Evolutionary conservation across 164 flowering plant species (phyloP), one percentile per base, ranked within the genome.

Genomic region (Akebia trifoliata): DNA sequence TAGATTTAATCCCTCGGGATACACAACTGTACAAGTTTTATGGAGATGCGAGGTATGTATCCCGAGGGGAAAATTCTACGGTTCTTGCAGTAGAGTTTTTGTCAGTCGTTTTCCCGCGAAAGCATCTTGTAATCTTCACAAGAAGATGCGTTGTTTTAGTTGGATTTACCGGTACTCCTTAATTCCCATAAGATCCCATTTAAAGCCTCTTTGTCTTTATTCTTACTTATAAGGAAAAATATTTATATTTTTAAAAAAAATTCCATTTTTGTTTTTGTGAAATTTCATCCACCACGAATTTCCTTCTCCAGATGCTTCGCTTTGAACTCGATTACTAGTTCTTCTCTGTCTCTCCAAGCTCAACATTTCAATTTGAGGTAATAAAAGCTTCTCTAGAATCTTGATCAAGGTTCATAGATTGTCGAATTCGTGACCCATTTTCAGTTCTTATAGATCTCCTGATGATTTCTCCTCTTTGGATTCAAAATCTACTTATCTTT

Each of bases 221-320:
- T n/a, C n/a, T n/a, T n/a, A n/a, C n/a, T n/a, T n/a, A n/a, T n/a
- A n/a, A n/a, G n/a, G n/a, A n/a, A n/a, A n/a, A n/a, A n/a, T n/a
- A n/a, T n/a, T n/a, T n/a, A n/a, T n/a, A n/a, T n/a, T 2, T 20
- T 17, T 10, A 20, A 43, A 11, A 21, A 21, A 43, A 43, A 4
- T 26, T 8, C 26, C 9, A 18, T 24, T 18, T 4, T 38, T 9
- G 14, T 18, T 2, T 36, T 11, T 63, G 34, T 35, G 40, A 56
- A 55, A 48, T 42, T 50, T 36, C 56, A 3, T 49, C 61, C 39
- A 57, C 61, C 67, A 48, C 61, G 31, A 63, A 32, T 56, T 47
- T 14, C 20, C 17, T 42, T 43, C 44, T 63, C 67, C 42, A 42
- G 67, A 63, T 12, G 29, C 61, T 63, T 63, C 67, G 15, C 25